These are phyloP conservation scores for Brassica carinata DNA, from an alignment of 345 rosid species.

Conservation along the genomic window DNA sequence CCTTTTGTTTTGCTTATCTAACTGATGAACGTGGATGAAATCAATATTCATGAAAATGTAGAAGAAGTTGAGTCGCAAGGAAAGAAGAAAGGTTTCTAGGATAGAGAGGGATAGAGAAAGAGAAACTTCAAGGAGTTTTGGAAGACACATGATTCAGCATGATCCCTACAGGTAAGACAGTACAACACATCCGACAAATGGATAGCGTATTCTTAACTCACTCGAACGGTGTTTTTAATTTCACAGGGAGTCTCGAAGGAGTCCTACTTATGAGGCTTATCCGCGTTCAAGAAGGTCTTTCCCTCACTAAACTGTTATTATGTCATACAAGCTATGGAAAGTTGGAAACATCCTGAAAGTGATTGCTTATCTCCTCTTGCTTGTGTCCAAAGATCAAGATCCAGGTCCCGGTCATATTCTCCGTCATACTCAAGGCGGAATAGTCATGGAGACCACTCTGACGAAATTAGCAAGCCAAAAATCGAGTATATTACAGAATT, in stretches of 20 bases:
- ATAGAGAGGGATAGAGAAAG: slow-evolving; percentile 91
- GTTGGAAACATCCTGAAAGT: not conserved
- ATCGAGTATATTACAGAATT: slow-evolving; percentile 94
- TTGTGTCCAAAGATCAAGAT: slow-evolving; percentile 56
- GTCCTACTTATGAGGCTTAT: slow-evolving; percentile 98
- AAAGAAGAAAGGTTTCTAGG: slow-evolving; percentile 95
- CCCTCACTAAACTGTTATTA: slow-evolving; percentile 7
- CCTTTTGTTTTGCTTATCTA: slow-evolving; percentile 7
- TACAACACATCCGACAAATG: not conserved
- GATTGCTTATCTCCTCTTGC: slow-evolving; percentile 11
- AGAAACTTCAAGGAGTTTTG: slow-evolving; percentile 69
- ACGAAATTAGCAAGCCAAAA: slow-evolving; percentile 69
- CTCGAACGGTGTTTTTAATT: slow-evolving; percentile 21
- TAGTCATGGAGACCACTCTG: slow-evolving; percentile 61
- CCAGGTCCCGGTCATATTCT: slow-evolving; percentile 79
- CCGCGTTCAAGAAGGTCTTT: slow-evolving; percentile 77
- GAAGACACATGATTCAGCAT: slow-evolving; percentile 67
- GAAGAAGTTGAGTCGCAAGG: slow-evolving; percentile 97
- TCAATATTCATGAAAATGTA: slow-evolving; percentile 42
- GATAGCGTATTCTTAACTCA: slow-evolving; percentile 1
- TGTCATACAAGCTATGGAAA: slow-evolving; percentile 13
- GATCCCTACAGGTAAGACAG: slow-evolving; percentile 82
- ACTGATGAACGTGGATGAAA: not conserved
- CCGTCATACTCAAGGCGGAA: slow-evolving; percentile 73
- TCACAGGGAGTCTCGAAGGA: slow-evolving; percentile 76